Evolutionary conservation across 1,284 basidiomycete species (phyloP), one percentile per base, ranked within the genome.

Genomic region (Xerocomus nothofagi): DNA sequence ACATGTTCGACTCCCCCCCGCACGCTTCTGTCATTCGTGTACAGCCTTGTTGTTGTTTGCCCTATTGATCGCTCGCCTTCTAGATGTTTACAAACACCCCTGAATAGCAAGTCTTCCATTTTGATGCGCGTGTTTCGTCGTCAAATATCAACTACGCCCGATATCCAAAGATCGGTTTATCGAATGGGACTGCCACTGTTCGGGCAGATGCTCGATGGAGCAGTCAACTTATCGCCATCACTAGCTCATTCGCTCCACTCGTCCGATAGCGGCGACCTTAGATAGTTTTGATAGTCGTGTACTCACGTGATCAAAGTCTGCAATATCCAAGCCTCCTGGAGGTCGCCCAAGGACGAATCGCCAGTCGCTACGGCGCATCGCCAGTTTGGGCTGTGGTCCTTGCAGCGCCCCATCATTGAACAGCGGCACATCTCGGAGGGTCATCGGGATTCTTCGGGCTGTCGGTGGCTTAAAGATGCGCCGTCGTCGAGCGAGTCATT

Each of bases 81-180:
- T 50, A 30, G 54, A 39, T 43, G 43, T 32, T 24, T 39, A 52
- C 47, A 51, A 44, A 50, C 56, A 51, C 53, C 63, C 61, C 66
- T 70, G 60, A 51, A 57, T 47, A 54, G 55, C 51, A 41, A 33
- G 33, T 53, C 65, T 70, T 66, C 64, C 64, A 66, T 66, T 66
- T 36, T 66, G 64, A 66, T 66, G 68, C 66, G 64, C 64, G 68
- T 66, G 64, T 67, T 60, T 37, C 40, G 52, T 64, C 52, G 49
- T 65, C 59, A 66, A 64, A 66, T 65, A 37, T 49, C 47, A 41
- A 61, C 62, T 66, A 50, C 64, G 64, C 46, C 64, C 61, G 66
- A 64, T 67, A 47, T 59, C 34, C 32, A 62, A 58, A 47, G 44
- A 47, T 43, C 54, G n/a, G n/a, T n/a, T n/a, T n/a, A 55, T 52